Evolutionary conservation across 495 filamentous ascomycete species (phyloP), one percentile per base, ranked within the genome.

Genomic region (Aspergillus taichungensis): DNA sequence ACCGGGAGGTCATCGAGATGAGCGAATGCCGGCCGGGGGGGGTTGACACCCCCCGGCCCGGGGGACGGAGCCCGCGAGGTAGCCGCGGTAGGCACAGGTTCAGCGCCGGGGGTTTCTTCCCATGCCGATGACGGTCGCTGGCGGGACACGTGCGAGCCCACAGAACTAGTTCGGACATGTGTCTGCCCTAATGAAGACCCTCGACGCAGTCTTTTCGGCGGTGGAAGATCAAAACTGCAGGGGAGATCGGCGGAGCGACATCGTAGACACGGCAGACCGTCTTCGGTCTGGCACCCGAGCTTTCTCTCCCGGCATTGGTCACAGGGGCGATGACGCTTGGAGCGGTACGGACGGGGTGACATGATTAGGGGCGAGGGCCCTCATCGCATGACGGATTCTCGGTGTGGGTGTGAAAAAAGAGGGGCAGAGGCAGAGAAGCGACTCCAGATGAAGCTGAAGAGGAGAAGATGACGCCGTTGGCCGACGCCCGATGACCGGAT

Each of bases 251-350:
- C 51, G 41, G 57, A 50, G 30, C 53, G 54, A 42, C 62, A 66
- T 31, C 60, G 55, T 24, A 57, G 50, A 45, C 62, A 66, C n/a
- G 55, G 49, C 10, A 53, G 38, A 30, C 56, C 57, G 37, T 37
- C 43, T 7, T 53, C 52, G 6, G 51, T 63, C 42, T 66, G 60
- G 41, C 64, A 67, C n/a, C 58, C 60, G 9, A 65, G 48, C 43
- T 67, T 67, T 31, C 62, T 53, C 27, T 56, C 51, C 9, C 64
- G 62, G 51, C 64, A 65, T 56, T 61, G 56, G 47, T 65, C 64
- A 38, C 64, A 67, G 6, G 64, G 64, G 27, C 62, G 57, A 36
- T 67, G 57, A 13, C 58, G 54, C 46, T 67, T 67, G 41, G 64
- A 67, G 37, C 62, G 60, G 47, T 67, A 67, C 11, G 62, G 64